A percentile compares a stretch with the other conserved stretches of the same genome.
Conservation (phyloP, 208 protist genomes). For the Endotrypanum monterogeii region DNA sequence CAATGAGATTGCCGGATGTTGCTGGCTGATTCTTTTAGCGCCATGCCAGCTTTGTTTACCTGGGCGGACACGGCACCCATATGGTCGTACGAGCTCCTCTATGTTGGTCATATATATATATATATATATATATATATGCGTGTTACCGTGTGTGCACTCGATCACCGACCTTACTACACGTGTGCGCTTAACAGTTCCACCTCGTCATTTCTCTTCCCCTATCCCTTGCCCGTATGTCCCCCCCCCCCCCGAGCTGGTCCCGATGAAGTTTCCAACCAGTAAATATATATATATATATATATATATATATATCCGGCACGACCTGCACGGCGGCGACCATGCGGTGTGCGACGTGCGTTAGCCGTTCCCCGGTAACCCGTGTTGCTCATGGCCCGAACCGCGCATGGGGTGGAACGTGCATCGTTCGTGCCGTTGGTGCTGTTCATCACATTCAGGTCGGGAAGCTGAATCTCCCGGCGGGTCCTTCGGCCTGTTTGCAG, state of each 20-base stretch:
- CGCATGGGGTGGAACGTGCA: not conserved
- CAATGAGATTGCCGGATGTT: too few relatives aligned
- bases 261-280: not conserved
- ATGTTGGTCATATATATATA: too few relatives aligned
- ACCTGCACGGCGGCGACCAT: not conserved
- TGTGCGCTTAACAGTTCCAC: not conserved
- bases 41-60: too few relatives aligned
- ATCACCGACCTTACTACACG: too few relatives aligned
- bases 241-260: not conserved
- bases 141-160: too few relatives aligned
- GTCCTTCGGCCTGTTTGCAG: not conserved
- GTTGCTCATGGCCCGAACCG: not conserved
- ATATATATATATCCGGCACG: too few relatives aligned
- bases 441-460: not conserved
- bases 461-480: not conserved
- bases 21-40: too few relatives aligned
- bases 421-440: constrained; percentile 3
- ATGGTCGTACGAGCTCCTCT: too few relatives aligned
- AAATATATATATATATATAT: too few relatives aligned
- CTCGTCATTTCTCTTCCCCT: too few relatives aligned
- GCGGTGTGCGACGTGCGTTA: constrained; percentile 4
- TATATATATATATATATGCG: too few relatives aligned
- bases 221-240: not conserved
- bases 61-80: too few relatives aligned
- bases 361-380: not conserved